Conservation (phyloP, 169 alveolate species). For the Eimeria acervulina region DNA sequence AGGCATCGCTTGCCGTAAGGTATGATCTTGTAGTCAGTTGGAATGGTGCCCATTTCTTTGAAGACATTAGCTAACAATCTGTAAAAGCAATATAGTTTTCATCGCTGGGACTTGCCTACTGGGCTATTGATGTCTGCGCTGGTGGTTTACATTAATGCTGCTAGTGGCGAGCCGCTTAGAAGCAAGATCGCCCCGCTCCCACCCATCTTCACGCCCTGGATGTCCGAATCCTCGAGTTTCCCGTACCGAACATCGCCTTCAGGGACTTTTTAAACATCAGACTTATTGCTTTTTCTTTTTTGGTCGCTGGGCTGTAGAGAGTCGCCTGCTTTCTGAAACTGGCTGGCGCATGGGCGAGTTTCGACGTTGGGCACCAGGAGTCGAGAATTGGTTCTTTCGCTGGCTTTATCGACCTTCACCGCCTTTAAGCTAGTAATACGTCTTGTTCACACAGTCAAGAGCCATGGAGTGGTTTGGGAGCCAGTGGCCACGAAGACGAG, state of each 20-base stretch:
- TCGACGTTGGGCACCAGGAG: neutral
- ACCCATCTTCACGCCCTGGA: too few species aligned
- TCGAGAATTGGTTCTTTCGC: neutral
- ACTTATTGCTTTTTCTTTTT: neutral
- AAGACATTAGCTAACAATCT: neutral
- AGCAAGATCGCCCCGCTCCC: neutral
- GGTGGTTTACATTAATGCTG: neutral
- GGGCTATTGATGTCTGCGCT: neutral
- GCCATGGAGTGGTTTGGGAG: slow-evolving; percentile 22
- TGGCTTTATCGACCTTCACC: neutral
- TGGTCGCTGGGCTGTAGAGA: neutral
- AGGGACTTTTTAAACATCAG: too few species aligned
- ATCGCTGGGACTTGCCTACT: neutral
- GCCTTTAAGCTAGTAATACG: too few species aligned
- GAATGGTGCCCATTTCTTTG: neutral
- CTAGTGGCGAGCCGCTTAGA: neutral
- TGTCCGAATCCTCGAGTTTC: too few species aligned
- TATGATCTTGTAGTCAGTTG: neutral
- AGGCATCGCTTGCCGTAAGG: too few species aligned
- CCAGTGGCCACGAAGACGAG: neutral
- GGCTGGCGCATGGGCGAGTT: neutral
- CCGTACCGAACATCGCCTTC: too few species aligned
- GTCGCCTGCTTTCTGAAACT: too few species aligned
- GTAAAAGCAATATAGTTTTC: neutral
- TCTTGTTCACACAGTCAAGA: neutral